Base-by-base conservation (phyloP, 169 alveolate genomes). In the Neospora caninum region DNA sequence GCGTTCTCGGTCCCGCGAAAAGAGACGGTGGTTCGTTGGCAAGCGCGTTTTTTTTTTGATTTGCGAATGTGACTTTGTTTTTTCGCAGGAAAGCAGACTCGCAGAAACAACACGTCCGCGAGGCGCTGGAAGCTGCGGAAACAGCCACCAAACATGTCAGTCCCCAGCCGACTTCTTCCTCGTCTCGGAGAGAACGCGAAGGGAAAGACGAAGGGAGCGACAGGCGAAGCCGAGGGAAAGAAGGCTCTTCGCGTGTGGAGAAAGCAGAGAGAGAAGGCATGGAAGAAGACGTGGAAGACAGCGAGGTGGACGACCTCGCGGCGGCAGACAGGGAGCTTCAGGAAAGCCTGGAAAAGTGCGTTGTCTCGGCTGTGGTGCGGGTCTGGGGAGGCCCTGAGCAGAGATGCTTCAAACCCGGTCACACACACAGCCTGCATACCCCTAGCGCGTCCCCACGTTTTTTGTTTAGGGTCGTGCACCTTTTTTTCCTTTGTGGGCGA, bases 291-390 rank as follows among this genome's bases (percentile, higher is more conserved):
- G 45, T n/a, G 29, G n/a, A 38, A 29, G 42, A 78, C 45, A 27
- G 7, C 73, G 73, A 64, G 73, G 31, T 64, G 31, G 73, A 64
- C 73, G 39, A 78, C 86, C 39, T 78, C 86, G 45, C 43, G 2
- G 45, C 49, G 7, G 86, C n/a, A 13, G 86, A 78, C 86, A n/a
- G 86, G 10, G 86, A 78, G 45, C 86, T 78, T 13, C 86, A 78
- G 45, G 86, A 78, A n/a, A 78, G 49, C 49, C 45, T 78, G 43
- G 49, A 78, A n/a, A 78, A 78, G 86, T 78, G n/a, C 82, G 82
- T 69, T 69, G 4, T 7, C 38, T 9, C 38, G 7, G 22, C 38
- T 18, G 34, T 4, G 82, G 16, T 10, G 82, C 34, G 39, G 82
- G 73, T 20, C 27, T 20, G 82, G 6, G 82, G 39, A 69, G 34